Evolutionary conservation across 805 yeast genomes (phyloP), one percentile per base, ranked within the genome.

Genomic region (Barnettozyma sucrosica): DNA sequence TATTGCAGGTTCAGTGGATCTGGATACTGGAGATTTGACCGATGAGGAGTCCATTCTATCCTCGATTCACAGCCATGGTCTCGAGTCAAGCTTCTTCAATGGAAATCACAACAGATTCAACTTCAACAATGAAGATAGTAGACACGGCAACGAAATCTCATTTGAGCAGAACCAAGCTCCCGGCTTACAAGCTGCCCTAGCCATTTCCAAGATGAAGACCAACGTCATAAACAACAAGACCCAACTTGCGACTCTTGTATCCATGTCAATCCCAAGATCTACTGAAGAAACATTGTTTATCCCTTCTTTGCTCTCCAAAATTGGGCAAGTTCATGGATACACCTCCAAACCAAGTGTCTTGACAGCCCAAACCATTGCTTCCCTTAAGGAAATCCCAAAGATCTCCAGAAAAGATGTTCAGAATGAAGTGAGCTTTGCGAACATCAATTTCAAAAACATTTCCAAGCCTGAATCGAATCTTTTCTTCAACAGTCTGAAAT

Each of bases 231-330:
- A 43, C 25, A 66, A 72, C 51, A 69, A 73, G 40, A 57, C 73
- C 41, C 75, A 74, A 55, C 60, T 79, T 44, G 79, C 83, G 1
- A 74, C 74, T 20, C 62, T 79, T 24, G 89, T 85, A 5, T 87
- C 92, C 0, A 74, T 84, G 51, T 77, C 92, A 0, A 75, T 83
- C 9, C 93, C 92, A 7, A 69, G 93, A 59, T 77, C 85, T 16
- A 85, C 92, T 0, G 90, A 83, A 55, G 93, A 85, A 59, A 84
- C 89, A 0, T 66, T 85, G 37, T 83, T 84, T 55, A 79, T 83
- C 33, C 92, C 93, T 0, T 80, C 86, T 7, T 64, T 85, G 43
- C 66, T 85, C 50, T 85, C 89, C 6, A 76, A 80, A 47, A 73
- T 85, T 43, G 83, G 88, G 49, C 81, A 80, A 55, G 77, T 74